phyloP scores from a whole-genome alignment of 352 stramenopile species.

The Pythium aristosporum region DNA sequence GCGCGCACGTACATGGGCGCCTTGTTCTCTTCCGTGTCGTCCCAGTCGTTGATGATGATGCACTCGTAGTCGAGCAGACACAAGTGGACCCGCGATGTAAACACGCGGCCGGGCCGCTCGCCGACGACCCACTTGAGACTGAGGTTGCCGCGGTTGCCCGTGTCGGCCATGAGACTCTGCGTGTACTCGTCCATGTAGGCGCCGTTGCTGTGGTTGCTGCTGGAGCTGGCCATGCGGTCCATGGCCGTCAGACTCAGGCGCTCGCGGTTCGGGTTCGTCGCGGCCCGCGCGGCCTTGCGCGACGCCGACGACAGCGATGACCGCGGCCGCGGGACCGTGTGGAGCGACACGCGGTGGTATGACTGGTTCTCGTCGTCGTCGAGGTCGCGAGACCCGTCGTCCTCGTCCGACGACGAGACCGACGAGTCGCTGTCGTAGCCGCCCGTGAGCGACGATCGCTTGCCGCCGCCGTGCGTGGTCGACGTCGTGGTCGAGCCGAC shows the following conservation, averaged over 20 bases:
- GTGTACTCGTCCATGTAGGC: slow-evolving; percentile 36
- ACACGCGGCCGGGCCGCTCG: slow-evolving; percentile 66
- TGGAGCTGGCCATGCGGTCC: slow-evolving; percentile 31
- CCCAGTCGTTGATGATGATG: slow-evolving; percentile 75
- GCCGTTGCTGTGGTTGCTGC: slow-evolving; percentile 13
- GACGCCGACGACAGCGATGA: slow-evolving; percentile 8
- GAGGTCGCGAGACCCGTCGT: not conserved
- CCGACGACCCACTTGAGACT: slow-evolving; percentile 72
- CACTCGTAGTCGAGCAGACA: slow-evolving; percentile 79
- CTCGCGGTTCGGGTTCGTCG: slow-evolving; percentile 9
- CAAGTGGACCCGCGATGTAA: slow-evolving; percentile 60
- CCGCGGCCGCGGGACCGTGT: slow-evolving; percentile 10
- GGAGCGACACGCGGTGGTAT: slow-evolving; percentile 16
- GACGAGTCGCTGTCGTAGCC: slow-evolving; percentile 19
- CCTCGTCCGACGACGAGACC: slow-evolving; percentile 15
- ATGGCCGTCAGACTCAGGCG: slow-evolving; percentile 10
- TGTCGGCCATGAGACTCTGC: slow-evolving; percentile 35
- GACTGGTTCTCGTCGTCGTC: slow-evolving; percentile 13
- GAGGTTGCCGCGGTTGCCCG: slow-evolving; percentile 55
- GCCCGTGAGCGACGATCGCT: slow-evolving; percentile 8
- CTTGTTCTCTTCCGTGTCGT: slow-evolving; percentile 35
- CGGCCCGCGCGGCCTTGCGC: slow-evolving; percentile 3
- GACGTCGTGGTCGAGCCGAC: slow-evolving; percentile 17
- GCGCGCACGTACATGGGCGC: slow-evolving; percentile 71
- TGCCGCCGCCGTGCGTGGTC: not conserved